Conservation (phyloP, 306 rosid genomes). For the Canavalia ensiformis region DNA sequence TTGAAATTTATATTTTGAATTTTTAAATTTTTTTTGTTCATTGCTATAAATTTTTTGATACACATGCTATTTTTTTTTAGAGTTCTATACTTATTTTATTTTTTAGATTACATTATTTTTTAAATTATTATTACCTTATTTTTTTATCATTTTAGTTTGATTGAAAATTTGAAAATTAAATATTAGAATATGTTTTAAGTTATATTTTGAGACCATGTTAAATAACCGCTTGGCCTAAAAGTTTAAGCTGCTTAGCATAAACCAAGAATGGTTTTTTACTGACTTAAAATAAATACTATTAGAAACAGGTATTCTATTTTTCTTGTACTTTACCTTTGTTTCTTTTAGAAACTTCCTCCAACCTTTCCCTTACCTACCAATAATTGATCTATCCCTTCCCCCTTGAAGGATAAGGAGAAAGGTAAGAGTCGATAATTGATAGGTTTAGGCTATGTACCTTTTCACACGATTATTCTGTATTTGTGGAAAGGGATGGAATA, state of each 20-base stretch:
- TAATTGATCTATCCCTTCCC: constrained; percentile 6
- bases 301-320: constrained; percentile 12
- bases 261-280: not conserved
- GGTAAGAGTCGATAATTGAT: constrained; percentile 14
- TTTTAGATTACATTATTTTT: too few relatives aligned
- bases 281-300: constrained; percentile 6
- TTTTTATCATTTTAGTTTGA: too few relatives aligned
- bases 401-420: constrained; percentile 19
- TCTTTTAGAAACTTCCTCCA: constrained; percentile 24
- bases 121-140: too few relatives aligned
- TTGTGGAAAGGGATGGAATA: constrained; percentile 23
- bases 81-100: too few relatives aligned
- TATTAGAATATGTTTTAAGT: too few relatives aligned
- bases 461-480: not conserved
- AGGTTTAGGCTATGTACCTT: not conserved
- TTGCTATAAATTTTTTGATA: too few relatives aligned
- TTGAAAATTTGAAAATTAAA: too few relatives aligned
- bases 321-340: constrained; percentile 27
- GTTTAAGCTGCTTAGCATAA: constrained; percentile 2
- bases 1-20: too few relatives aligned
- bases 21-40: too few relatives aligned
- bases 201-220: constrained; percentile 27
- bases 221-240: constrained; percentile 14
- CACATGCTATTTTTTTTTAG: too few relatives aligned
- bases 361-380: not conserved